A percentile compares a stretch with the other conserved stretches of the same genome.
These are phyloP conservation scores for Fusarium robinianum DNA, from an alignment of 2,329 filamentous ascomycete species.

Conservation along the genomic window DNA sequence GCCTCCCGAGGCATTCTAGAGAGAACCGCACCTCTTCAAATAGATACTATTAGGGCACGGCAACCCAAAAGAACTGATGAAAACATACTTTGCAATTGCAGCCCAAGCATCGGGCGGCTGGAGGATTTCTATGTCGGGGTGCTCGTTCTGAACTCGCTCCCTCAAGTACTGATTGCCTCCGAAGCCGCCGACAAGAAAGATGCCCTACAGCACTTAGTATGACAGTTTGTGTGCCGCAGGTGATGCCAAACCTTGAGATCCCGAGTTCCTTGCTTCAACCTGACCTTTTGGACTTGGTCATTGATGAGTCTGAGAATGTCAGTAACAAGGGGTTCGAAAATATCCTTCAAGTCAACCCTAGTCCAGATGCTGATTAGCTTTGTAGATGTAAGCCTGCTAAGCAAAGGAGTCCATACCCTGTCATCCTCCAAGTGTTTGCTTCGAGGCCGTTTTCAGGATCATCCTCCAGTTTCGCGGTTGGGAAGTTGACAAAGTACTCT, in stretches of 20 bases:
- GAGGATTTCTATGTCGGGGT: slow-evolving; percentile 37
- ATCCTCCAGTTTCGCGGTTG: slow-evolving; percentile 24
- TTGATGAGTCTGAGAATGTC: slow-evolving; percentile 27
- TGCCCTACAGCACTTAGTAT: slow-evolving; percentile 16
- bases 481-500: slow-evolving; percentile 27
- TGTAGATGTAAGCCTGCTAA: not conserved
- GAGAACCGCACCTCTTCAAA: slow-evolving; percentile 22
- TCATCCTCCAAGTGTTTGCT: slow-evolving; percentile 26
- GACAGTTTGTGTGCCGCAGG: not conserved
- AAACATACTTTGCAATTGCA: slow-evolving; percentile 30
- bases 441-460: slow-evolving; percentile 10
- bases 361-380: not conserved
- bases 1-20: slow-evolving; percentile 15
- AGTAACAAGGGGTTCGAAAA: slow-evolving; percentile 28
- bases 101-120: slow-evolving; percentile 38
- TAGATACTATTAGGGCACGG: not conserved
- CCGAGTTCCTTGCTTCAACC: slow-evolving; percentile 8
- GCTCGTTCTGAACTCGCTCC: slow-evolving; percentile 30
- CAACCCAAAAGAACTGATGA: not conserved
- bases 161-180: slow-evolving; percentile 44
- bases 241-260: slow-evolving; percentile 3
- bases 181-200: slow-evolving; percentile 46
- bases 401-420: slow-evolving; percentile 5
- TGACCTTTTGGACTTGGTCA: slow-evolving; percentile 22
- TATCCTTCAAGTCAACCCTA: slow-evolving; percentile 1